Conservation (phyloP, 805 yeast species). For the Alloascoidea africana region DNA sequence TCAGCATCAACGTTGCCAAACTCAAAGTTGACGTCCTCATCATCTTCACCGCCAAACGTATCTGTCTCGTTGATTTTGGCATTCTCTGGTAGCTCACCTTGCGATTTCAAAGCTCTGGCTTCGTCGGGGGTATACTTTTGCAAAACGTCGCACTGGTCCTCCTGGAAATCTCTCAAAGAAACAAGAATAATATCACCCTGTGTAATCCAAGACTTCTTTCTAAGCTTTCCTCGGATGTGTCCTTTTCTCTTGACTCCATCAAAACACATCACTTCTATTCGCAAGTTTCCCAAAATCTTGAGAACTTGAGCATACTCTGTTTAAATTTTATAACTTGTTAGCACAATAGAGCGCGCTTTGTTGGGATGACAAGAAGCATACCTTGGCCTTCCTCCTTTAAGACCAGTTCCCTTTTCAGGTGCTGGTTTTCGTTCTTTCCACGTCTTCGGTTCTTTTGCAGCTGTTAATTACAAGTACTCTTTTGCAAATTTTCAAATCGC, state of each 20-base stretch:
- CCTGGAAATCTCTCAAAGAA: constrained; percentile 96
- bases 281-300: constrained; percentile 96
- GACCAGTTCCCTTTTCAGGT: constrained; percentile 88
- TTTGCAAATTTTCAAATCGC: background rate
- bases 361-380: constrained; percentile 3
- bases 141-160: constrained; percentile 94
- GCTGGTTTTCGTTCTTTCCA: constrained; percentile 90
- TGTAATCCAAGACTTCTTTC: constrained; percentile 99
- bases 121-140: constrained; percentile 95
- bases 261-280: constrained; percentile 90
- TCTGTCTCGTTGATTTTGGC: constrained; percentile 97
- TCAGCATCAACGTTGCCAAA: constrained; percentile 87
- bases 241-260: constrained; percentile 92
- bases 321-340: background rate
- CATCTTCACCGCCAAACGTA: constrained; percentile 91
- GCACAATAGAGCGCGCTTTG: too few relatives aligned
- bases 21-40: constrained; percentile 95
- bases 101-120: constrained; percentile 88
- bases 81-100: constrained; percentile 94
- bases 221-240: constrained; percentile 95
- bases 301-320: constrained; percentile 93
- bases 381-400: constrained; percentile 86
- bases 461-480: constrained; percentile 13
- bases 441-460: constrained; percentile 91
- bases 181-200: constrained; percentile 96